Base-by-base conservation (phyloP, 768 basidiomycete species). In the Cyathus striatus region DNA sequence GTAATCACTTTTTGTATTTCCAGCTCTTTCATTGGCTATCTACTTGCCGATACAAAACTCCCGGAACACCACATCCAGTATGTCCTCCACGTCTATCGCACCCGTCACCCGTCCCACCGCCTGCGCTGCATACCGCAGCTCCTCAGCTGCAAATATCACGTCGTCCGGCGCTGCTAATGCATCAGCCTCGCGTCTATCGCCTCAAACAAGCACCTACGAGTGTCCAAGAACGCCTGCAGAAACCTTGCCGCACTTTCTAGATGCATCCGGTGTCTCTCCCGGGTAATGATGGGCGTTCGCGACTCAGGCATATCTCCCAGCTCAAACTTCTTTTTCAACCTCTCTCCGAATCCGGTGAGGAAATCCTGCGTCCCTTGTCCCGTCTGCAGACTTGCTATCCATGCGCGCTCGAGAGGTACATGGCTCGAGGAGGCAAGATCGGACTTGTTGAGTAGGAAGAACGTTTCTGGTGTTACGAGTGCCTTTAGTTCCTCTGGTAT, bases 11-110 rank as follows among this genome's bases (percentile, higher is more conserved):
- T n/a, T n/a, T n/a, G n/a, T n/a, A n/a, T n/a, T n/a, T n/a, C n/a
- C n/a, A n/a, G n/a, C n/a, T n/a, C n/a, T n/a, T n/a, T n/a, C n/a
- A n/a, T n/a, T n/a, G n/a, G n/a, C n/a, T n/a, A n/a, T 30, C 27
- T 30, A 90, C 65, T 93, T 90, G 26, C 91, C 91, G 40, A 94
- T 89, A 56, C 92, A 95, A 60, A 95, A 95, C 40, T 88, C 85
- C 24, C 73, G 70, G 56, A 95, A 95, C 20, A n/a, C n/a, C n/a
- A n/a, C n/a, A n/a, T n/a, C n/a, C n/a, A n/a, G n/a, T n/a, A n/a
- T n/a, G n/a, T n/a, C 90, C 53, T 95, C 92, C 10, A 83, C 79
- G 36, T 83, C 83, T 43, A 95, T 83, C 6, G 74, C 56, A 3
- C 92, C 91, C 2, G 85, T 81, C n/a, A 94, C 80, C 45, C 80